Conservation (phyloP, 2,329 filamentous ascomycete genomes). For the Verticillium klebahnii region DNA sequence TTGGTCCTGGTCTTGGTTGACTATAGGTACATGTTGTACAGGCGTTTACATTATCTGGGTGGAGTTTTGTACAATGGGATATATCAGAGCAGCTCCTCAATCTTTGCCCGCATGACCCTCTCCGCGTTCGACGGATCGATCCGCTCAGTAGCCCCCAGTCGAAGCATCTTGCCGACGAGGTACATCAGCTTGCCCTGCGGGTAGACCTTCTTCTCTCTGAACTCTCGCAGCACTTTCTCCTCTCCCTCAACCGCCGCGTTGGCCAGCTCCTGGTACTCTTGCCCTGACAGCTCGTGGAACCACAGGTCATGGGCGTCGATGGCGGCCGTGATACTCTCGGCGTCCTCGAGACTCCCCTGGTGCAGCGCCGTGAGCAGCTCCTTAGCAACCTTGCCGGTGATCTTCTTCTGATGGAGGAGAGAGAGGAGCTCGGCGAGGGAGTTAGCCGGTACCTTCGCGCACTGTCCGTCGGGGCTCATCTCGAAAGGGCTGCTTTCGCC, state of each 20-base stretch:
- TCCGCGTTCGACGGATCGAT: slow-evolving; percentile 51
- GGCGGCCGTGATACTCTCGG: slow-evolving; percentile 31
- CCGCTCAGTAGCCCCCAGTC: slow-evolving; percentile 45
- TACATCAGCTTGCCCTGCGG: slow-evolving; percentile 58
- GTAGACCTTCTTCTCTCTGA: slow-evolving; percentile 34
- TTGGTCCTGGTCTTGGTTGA: neutral
- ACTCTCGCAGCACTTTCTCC: slow-evolving; percentile 40
- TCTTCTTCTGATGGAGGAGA: slow-evolving; percentile 41
- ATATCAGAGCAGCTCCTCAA: slow-evolving; percentile 16
- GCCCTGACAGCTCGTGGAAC: slow-evolving; percentile 45
- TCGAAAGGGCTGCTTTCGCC: slow-evolving; percentile 7
- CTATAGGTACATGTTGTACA: neutral
- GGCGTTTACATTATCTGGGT: slow-evolving; percentile 1
- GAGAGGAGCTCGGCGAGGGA: slow-evolving; percentile 47
- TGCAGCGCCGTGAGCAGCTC: slow-evolving; percentile 51
- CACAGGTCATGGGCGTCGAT: slow-evolving; percentile 46
- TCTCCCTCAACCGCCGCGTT: slow-evolving; percentile 39
- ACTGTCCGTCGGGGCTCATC: slow-evolving; percentile 45
- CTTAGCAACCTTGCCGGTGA: slow-evolving; percentile 54
- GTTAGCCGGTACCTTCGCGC: slow-evolving; percentile 36
- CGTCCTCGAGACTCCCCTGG: slow-evolving; percentile 37
- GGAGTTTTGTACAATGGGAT: slow-evolving; percentile 2
- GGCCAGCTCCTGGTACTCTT: slow-evolving; percentile 46
- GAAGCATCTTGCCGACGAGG: slow-evolving; percentile 55
- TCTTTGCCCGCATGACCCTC: slow-evolving; percentile 31